Conservation (phyloP, 176 grass and related monocot genomes). For the Elaeis guineensis region DNA sequence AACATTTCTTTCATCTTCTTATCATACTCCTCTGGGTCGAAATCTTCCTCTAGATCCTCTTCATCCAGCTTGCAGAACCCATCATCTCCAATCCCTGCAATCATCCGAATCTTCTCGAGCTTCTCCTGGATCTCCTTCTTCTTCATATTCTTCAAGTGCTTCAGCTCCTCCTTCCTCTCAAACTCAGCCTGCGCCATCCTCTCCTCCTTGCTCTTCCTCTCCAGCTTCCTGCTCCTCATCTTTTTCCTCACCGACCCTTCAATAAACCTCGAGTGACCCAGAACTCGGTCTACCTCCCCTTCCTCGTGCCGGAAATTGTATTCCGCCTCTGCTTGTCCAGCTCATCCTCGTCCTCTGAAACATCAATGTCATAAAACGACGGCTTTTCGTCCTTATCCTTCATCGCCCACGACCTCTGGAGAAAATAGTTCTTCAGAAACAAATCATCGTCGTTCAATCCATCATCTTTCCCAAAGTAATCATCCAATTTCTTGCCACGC, state of each 20-base stretch:
- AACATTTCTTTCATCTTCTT: constrained; percentile 81
- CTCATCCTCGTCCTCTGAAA: constrained; percentile 59
- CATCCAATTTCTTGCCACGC: constrained; percentile 38
- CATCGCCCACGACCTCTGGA: constrained; percentile 46
- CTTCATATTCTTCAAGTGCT: constrained; percentile 95
- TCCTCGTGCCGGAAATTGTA: too few relatives aligned
- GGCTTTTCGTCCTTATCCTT: constrained; percentile 22
- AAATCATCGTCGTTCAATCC: constrained; percentile 58
- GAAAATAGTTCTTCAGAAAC: constrained; percentile 75
- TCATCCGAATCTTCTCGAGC: constrained; percentile 49
- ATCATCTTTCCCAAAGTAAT: constrained; percentile 58
- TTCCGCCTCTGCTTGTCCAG: constrained; percentile 47
- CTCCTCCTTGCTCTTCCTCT: constrained; percentile 92
- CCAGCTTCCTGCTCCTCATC: constrained; percentile 67
- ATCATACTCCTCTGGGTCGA: constrained; percentile 79
- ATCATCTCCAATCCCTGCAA: constrained; percentile 57
- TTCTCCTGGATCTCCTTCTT: constrained; percentile 93
- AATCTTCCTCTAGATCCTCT: constrained; percentile 83
- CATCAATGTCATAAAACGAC: constrained; percentile 29
- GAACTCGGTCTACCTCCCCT: constrained; percentile 48
- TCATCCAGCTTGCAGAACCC: constrained; percentile 46
- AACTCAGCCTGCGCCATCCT: constrained; percentile 48
- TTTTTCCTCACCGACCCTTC: constrained; percentile 98
- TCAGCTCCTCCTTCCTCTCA: constrained; percentile 68
- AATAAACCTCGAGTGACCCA: constrained; percentile 64